These are phyloP conservation scores for Conticribra guillardii DNA, from an alignment of 108 stramenopile species.

Conservation along the genomic window DNA sequence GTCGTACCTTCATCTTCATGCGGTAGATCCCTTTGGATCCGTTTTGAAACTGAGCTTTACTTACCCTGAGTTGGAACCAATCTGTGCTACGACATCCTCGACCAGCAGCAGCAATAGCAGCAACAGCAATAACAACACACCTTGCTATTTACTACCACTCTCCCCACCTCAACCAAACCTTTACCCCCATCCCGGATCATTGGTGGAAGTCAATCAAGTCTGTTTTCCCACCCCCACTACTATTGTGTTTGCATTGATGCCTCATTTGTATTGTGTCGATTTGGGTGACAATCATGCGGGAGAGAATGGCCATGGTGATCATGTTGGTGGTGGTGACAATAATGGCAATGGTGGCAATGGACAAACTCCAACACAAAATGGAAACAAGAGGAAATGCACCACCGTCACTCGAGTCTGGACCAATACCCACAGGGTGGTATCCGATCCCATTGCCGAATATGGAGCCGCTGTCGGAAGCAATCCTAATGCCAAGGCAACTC, in stretches of 20 bases:
- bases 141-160: slow-evolving; percentile 12
- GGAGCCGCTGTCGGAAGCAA: neutral
- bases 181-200: slow-evolving; percentile 31
- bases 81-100: no score
- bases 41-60: neutral
- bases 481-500: neutral
- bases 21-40: neutral
- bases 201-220: slow-evolving; percentile 26
- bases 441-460: neutral
- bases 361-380: no score
- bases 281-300: slow-evolving; percentile 6
- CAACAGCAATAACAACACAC: neutral
- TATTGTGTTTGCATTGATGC: slow-evolving; percentile 38
- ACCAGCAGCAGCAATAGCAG: slow-evolving; percentile 1
- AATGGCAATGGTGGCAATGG: neutral
- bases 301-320: no score
- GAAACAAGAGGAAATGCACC: no score
- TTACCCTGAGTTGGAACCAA: neutral
- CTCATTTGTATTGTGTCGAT: slow-evolving; percentile 47
- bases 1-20: neutral
- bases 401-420: slow-evolving; percentile 12
- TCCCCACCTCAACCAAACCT: neutral
- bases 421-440: neutral
- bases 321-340: neutral
- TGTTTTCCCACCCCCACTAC: slow-evolving; percentile 34